Conservation (phyloP, 495 filamentous ascomycete species). For the Neurospora sp. region DNA sequence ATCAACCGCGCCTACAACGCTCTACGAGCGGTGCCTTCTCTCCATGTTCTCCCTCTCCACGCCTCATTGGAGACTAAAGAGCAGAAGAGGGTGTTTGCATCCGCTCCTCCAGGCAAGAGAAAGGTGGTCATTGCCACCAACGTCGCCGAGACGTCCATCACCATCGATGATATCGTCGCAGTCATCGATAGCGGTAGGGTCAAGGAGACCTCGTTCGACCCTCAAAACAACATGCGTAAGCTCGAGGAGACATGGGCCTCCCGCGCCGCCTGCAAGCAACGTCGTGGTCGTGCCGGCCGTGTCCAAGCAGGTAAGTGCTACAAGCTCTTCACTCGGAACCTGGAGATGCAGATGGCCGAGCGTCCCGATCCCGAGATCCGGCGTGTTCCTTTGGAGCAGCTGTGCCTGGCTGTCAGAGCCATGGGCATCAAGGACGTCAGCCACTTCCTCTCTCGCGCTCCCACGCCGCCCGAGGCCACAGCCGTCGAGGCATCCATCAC, state of each 20-base stretch:
- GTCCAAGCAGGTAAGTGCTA: slow-evolving; percentile 87
- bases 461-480: slow-evolving; percentile 74
- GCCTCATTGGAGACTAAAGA: slow-evolving; percentile 81
- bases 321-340: slow-evolving; percentile 82
- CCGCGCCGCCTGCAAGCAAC: slow-evolving; percentile 87
- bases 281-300: slow-evolving; percentile 88
- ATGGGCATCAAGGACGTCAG: slow-evolving; percentile 83
- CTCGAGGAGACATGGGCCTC: slow-evolving; percentile 95
- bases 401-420: slow-evolving; percentile 86
- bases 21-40: slow-evolving; percentile 55
- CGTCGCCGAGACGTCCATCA: slow-evolving; percentile 96
- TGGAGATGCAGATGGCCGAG: slow-evolving; percentile 77
- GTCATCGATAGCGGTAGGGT: slow-evolving; percentile 93
- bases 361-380: slow-evolving; percentile 90
- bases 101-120: slow-evolving; percentile 64
- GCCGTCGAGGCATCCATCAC: slow-evolving; percentile 77
- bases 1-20: slow-evolving; percentile 72
- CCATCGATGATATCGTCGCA: slow-evolving; percentile 91
- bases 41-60: slow-evolving; percentile 80
- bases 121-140: slow-evolving; percentile 94
- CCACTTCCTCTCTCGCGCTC: slow-evolving; percentile 70
- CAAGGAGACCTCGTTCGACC: slow-evolving; percentile 92
- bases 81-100: slow-evolving; percentile 76
- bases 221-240: slow-evolving; percentile 86
- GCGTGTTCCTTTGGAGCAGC: slow-evolving; percentile 84